Evolutionary conservation across 345 rosid genomes (phyloP), one percentile per base, ranked within the genome.

Genomic region (Gynandropsis gynandra): DNA sequence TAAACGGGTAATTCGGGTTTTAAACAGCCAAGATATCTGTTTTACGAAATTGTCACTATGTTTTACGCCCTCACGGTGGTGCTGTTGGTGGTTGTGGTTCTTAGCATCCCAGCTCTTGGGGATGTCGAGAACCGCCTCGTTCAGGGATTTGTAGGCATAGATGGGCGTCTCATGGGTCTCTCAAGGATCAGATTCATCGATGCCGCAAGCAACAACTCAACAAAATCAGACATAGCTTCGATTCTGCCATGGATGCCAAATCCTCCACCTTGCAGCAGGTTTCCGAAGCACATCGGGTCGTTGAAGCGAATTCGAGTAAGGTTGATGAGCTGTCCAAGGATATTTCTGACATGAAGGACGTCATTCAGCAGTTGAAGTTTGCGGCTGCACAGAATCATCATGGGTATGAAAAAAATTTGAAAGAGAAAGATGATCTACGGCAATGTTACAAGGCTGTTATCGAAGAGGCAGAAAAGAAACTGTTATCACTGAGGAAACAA

Each of bases 221-320:
- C 13, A 74, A 70, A 59, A 58, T 82, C 47, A 61, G 86, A 54
- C 96, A 82, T 63, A 93, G 87, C 61, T 87, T 87, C 18, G 95
- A 79, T 48, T 74, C 89, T n/a, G n/a, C n/a, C n/a, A n/a, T n/a
- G n/a, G n/a, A n/a, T n/a, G n/a, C n/a, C n/a, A n/a, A n/a, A n/a
- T 15, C 66, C 48, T 73, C 80, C 0, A 66, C 86, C 0, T 59
- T 82, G 58, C 86, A 79, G 42, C 86, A 77, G 44, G 83, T 88
- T 1, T 79, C 82, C 0, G 96, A 87, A 52, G 95, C 93, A 0
- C 68, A 75, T 49, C 74, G 78, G 17, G 59, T 71, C 4, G 64
- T 72, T 0, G 72, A 75, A 32, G 48, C 32, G 0, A 76, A 73
- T 65, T 29, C 72, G 0, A 80, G 72, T 16, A 76, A 61, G 58